Conservation (phyloP, 148 eudicot species). For the Silene conica region DNA sequence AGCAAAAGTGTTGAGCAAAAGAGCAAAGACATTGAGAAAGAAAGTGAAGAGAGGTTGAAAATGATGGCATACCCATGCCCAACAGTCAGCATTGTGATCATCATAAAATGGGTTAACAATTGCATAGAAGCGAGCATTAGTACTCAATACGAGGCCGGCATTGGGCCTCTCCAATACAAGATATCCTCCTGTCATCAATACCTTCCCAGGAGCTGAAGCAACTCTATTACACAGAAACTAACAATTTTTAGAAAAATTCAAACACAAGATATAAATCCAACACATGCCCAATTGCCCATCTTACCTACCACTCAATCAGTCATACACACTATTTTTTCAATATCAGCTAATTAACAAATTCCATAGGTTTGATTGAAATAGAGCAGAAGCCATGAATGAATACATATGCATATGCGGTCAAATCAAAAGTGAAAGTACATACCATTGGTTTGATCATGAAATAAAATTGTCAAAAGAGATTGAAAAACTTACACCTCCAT, state of each 20-base stretch:
- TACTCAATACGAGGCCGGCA: slow-evolving; percentile 90
- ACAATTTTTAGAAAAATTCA: background rate
- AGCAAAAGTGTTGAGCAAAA: no score
- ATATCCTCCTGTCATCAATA: slow-evolving; percentile 86
- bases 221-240: slow-evolving; percentile 33
- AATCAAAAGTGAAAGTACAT: no score
- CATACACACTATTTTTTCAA: no score
- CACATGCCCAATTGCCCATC: no score
- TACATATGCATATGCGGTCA: no score
- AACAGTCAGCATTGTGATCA: slow-evolving; percentile 50
- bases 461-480: no score
- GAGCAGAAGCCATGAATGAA: no score
- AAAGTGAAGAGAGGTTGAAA: background rate
- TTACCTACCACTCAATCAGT: background rate
- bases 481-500: no score
- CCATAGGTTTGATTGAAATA: no score
- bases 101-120: slow-evolving; percentile 69
- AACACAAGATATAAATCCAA: background rate
- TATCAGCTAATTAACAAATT: no score
- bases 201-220: slow-evolving; percentile 89
- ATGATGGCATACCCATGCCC: slow-evolving; percentile 70
- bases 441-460: no score
- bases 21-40: slow-evolving; percentile 10
- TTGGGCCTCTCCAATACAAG: slow-evolving; percentile 92
- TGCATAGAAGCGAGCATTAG: slow-evolving; percentile 89